Percentiles rank a stretch among this genome's conserved stretches.
phyloP scores from a whole-genome alignment of 2,329 filamentous ascomycete genomes.

The Seiridium unicorne region DNA sequence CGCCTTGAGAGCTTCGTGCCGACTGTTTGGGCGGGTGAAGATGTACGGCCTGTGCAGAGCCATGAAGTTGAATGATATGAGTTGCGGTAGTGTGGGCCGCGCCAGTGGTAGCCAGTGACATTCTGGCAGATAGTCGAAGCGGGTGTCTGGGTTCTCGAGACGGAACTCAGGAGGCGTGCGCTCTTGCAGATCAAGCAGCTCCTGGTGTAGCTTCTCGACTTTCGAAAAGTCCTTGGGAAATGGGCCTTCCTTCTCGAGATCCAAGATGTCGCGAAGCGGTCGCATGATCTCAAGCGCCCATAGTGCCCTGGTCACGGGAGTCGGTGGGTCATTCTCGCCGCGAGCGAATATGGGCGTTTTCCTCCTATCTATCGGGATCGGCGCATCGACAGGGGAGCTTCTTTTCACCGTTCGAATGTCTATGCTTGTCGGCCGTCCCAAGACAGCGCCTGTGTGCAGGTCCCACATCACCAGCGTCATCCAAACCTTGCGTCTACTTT shows the following conservation, averaged over 20 bases:
- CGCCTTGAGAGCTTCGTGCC: slow-evolving; percentile 55
- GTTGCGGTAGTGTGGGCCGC: slow-evolving; percentile 46
- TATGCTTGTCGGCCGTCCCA: slow-evolving; percentile 56
- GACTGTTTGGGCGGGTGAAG: slow-evolving; percentile 53
- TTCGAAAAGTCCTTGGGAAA: slow-evolving; percentile 52
- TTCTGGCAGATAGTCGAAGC: slow-evolving; percentile 53
- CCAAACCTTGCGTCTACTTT: slow-evolving; percentile 56
- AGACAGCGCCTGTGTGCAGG: slow-evolving; percentile 49
- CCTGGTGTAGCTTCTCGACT: slow-evolving; percentile 53
- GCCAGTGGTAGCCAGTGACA: slow-evolving; percentile 49
- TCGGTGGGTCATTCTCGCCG: slow-evolving; percentile 51
- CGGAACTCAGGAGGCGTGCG: slow-evolving; percentile 53
- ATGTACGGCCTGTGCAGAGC: slow-evolving; percentile 62
- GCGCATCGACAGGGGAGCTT: slow-evolving; percentile 52
- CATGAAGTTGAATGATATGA: slow-evolving; percentile 53
- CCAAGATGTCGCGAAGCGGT: slow-evolving; percentile 52
- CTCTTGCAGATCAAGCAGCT: slow-evolving; percentile 45
- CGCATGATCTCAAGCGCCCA: slow-evolving; percentile 47
- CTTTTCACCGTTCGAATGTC: slow-evolving; percentile 46
- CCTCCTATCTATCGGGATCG: slow-evolving; percentile 43
- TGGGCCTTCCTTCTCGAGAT: slow-evolving; percentile 55
- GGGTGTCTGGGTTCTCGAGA: slow-evolving; percentile 53
- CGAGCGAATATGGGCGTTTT: slow-evolving; percentile 48
- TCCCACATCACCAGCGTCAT: slow-evolving; percentile 55
- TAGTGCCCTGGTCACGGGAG: slow-evolving; percentile 51